phyloP scores from a whole-genome alignment of 1,284 basidiomycete genomes.

The Ganoderma sinense region DNA sequence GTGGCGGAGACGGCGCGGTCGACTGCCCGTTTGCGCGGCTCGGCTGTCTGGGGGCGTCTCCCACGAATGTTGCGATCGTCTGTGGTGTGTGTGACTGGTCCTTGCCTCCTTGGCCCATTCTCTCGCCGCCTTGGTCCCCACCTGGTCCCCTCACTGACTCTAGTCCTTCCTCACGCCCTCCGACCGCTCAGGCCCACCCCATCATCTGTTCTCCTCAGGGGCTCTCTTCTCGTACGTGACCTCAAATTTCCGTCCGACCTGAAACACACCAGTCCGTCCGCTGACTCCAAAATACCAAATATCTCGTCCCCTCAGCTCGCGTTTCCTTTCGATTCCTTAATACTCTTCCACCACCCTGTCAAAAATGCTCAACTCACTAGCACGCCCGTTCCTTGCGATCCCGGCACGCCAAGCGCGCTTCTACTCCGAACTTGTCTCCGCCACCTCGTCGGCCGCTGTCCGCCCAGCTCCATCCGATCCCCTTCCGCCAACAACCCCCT shows the following conservation, averaged over 20 bases:
- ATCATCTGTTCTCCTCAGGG: not conserved
- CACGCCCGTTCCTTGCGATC: slow-evolving; percentile 15
- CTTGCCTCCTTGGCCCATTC: slow-evolving; percentile 6
- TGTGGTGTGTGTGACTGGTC: not conserved
- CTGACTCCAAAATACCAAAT: slow-evolving; percentile 5
- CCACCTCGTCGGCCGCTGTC: slow-evolving; percentile 7
- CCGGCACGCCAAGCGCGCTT: slow-evolving; percentile 22
- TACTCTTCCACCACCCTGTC: not conserved
- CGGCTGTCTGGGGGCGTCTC: slow-evolving; percentile 8
- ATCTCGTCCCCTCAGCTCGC: not conserved
- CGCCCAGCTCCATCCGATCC: slow-evolving; percentile 16
- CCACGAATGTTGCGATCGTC: slow-evolving; percentile 2
- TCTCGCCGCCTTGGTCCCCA: not conserved
- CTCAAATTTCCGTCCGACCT: not conserved
- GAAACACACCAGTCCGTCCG: not conserved
- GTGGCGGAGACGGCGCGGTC: not conserved
- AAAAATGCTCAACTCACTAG: slow-evolving; percentile 27
- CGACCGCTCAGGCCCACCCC: not conserved
- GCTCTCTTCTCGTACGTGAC: slow-evolving; percentile 4
- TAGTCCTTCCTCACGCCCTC: not conserved
- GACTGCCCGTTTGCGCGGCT: slow-evolving; percentile 7
- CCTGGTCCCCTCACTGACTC: not conserved
- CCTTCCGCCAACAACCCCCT: slow-evolving; percentile 3
- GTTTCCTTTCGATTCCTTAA: not conserved
- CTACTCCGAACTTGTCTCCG: slow-evolving; percentile 19